These are phyloP conservation scores for Rhododendron vialii DNA, from an alignment of 148 eudicot genomes.

Conservation along the genomic window DNA sequence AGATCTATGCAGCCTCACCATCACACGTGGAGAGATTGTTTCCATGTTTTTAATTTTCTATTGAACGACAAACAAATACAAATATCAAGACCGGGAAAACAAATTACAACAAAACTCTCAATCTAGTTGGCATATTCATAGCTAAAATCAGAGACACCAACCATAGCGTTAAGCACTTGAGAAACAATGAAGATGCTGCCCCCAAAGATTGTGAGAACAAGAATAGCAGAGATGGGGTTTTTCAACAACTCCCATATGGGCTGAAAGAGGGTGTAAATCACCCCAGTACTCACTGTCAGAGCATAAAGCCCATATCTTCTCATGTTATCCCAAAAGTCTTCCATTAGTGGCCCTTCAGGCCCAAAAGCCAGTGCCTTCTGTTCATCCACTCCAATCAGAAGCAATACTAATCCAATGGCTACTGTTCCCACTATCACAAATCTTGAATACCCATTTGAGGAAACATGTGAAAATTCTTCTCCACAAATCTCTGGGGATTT, in stretches of 20 bases:
- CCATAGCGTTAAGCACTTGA: conserved; percentile 44
- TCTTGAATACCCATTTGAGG: not conserved
- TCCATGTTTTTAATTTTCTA: not conserved
- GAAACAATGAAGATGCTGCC: not conserved
- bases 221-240: not conserved
- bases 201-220: not conserved
- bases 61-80: not conserved
- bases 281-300: conserved; percentile 49
- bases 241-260: conserved; percentile 1
- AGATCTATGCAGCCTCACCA: not conserved
- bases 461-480: not conserved
- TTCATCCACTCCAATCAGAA: conserved; percentile 1
- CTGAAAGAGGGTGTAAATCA: conserved; percentile 14
- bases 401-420: not conserved
- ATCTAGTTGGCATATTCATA: conserved; percentile 37
- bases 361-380: conserved; percentile 3
- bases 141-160: conserved; percentile 42
- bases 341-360: conserved; percentile 4
- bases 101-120: not conserved
- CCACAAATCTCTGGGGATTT: not conserved
- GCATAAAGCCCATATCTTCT: conserved; percentile 51
- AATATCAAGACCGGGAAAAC: not conserved
- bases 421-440: not conserved
- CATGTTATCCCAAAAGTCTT: conserved; percentile 47
- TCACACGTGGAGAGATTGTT: not conserved